Conservation (phyloP, 2,329 filamentous ascomycete species). For the Fusarium sp. region DNA sequence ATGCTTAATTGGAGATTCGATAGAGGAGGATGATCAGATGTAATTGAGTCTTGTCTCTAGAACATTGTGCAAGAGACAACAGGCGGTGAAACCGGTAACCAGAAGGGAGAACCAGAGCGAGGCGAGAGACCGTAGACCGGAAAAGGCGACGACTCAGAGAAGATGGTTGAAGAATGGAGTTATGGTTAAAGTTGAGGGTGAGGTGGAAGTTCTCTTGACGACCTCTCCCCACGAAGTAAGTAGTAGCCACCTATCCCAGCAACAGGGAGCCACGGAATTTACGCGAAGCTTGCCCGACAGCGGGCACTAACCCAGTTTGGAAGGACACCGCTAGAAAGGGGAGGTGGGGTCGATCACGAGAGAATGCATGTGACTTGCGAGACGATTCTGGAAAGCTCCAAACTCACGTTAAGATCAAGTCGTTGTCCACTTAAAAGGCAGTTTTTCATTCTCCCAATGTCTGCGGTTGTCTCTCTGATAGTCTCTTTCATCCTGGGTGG, state of each 20-base stretch:
- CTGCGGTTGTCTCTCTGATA: background rate
- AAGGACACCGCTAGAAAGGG: conserved; percentile 21
- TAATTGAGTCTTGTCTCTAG: conserved; percentile 48
- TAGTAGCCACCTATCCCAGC: conserved; percentile 35
- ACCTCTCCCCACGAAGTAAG: conserved; percentile 43
- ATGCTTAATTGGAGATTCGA: conserved; percentile 29
- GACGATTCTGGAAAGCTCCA: background rate
- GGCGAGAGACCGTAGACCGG: conserved; percentile 46
- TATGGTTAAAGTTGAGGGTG: conserved; percentile 49
- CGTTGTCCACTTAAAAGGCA: background rate
- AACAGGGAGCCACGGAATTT: conserved; percentile 44
- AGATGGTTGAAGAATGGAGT: conserved; percentile 40
- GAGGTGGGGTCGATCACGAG: conserved; percentile 39
- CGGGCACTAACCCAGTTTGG: conserved; percentile 21
- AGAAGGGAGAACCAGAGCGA: conserved; percentile 54
- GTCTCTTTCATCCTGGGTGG: background rate
- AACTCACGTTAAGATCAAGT: background rate
- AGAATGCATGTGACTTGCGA: conserved; percentile 29
- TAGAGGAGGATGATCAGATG: conserved; percentile 40
- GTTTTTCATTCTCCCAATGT: background rate
- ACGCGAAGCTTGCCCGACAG: conserved; percentile 43
- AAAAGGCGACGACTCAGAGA: conserved; percentile 34
- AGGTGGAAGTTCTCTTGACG: conserved; percentile 55
- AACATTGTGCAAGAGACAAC: conserved; percentile 52
- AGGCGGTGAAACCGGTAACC: conserved; percentile 53